Conservation (phyloP, 176 grass and related monocot genomes). For the Carex parvula region DNA sequence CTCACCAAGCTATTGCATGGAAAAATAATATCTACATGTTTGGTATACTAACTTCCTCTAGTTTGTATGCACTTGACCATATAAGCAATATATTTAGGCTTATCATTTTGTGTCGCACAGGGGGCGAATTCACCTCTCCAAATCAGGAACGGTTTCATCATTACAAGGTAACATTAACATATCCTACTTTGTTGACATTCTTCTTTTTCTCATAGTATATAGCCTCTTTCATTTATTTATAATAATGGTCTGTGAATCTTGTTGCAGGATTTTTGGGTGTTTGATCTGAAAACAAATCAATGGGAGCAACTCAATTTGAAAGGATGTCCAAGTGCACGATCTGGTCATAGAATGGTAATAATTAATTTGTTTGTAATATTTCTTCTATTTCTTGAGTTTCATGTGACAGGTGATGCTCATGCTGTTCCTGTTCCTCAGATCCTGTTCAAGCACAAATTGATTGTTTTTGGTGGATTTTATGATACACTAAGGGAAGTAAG, state of each 20-base stretch:
- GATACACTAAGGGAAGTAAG: conserved; percentile 98
- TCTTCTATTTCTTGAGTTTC: not conserved
- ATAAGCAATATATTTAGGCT: not conserved
- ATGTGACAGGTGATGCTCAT: not conserved
- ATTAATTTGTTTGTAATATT: conserved; percentile 15
- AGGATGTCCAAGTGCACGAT: conserved; percentile 95
- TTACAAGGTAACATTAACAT: conserved; percentile 64
- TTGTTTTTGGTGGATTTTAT: conserved; percentile 97
- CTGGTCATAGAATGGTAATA: conserved; percentile 87
- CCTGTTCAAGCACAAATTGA: conserved; percentile 97
- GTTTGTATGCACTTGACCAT: conserved; percentile 5
- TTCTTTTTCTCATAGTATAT: conserved; percentile 17
- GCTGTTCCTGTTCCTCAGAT: conserved; percentile 51
- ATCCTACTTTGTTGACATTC: not conserved
- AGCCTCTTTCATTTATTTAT: not conserved
- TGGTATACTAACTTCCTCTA: conserved; percentile 50
- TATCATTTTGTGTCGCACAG: conserved; percentile 35
- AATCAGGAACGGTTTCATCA: conserved; percentile 99
- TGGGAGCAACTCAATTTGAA: conserved; percentile 92
- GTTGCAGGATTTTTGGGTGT: conserved; percentile 79
- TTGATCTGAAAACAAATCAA: conserved; percentile 95
- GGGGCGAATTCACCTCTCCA: conserved; percentile 95
- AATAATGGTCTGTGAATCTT: conserved; percentile 22
- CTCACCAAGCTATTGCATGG: conserved; percentile 91
- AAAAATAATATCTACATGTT: conserved; percentile 96